These are phyloP conservation scores for Lachancea thermotolerans DNA, from an alignment of 805 yeast species.

Conservation along the genomic window DNA sequence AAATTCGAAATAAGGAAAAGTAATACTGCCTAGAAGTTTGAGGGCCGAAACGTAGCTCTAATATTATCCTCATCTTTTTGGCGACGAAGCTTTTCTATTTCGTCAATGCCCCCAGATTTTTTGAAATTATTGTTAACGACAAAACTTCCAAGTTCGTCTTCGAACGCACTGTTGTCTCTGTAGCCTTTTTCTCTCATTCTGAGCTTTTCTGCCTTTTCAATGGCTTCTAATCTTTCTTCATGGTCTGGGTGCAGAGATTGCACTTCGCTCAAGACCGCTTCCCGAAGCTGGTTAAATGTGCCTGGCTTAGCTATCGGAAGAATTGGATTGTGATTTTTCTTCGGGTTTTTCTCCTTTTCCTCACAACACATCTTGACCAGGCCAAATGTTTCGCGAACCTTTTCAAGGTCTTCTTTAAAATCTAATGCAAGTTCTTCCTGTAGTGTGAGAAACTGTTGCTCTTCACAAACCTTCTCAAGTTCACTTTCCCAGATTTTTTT, in stretches of 20 bases:
- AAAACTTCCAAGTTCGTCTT: slow-evolving; percentile 78
- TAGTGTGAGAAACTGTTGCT: slow-evolving; percentile 83
- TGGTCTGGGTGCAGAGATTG: slow-evolving; percentile 76
- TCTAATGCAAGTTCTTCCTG: slow-evolving; percentile 83
- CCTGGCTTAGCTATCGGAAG: slow-evolving; percentile 57
- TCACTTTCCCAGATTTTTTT: slow-evolving; percentile 88
- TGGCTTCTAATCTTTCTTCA: slow-evolving; percentile 78
- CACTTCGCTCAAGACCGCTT: slow-evolving; percentile 77
- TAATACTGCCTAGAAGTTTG: neutral
- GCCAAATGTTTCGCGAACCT: slow-evolving; percentile 74
- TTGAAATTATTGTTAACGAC: slow-evolving; percentile 72
- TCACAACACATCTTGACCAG: slow-evolving; percentile 75
- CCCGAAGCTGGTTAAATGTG: slow-evolving; percentile 52
- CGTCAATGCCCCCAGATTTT: slow-evolving; percentile 85
- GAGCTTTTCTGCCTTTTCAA: slow-evolving; percentile 75
- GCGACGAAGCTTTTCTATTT: slow-evolving; percentile 62
- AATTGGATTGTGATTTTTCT: slow-evolving; percentile 31
- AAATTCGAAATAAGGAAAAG: too few species aligned
- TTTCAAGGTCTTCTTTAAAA: slow-evolving; percentile 70
- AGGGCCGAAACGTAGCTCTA: slow-evolving; percentile 37
- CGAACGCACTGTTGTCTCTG: slow-evolving; percentile 56
- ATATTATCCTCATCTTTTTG: slow-evolving; percentile 67
- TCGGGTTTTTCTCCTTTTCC: slow-evolving; percentile 62
- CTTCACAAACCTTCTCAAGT: slow-evolving; percentile 83
- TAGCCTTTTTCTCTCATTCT: slow-evolving; percentile 64